Base-by-base conservation (phyloP, 257 asterid species). In the Penstemon barbatus region DNA sequence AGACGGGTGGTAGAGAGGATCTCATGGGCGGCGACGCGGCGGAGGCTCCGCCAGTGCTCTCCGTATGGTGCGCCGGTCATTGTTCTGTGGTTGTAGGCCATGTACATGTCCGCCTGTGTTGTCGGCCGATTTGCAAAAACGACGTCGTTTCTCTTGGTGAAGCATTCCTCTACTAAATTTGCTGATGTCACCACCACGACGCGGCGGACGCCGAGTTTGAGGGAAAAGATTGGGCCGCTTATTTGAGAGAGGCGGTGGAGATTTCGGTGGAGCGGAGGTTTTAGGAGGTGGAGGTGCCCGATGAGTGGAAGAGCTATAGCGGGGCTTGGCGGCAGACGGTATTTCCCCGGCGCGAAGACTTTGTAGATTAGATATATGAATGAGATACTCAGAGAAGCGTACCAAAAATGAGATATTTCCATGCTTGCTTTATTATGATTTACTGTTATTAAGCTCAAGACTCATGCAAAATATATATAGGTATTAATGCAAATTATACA, bases 1-100 rank as follows among this genome's bases (percentile, higher is more conserved):
- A 79, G 73, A n/a, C 79, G 77, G 45, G 59, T 40, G 19, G 72
- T 0, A 36, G 87, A 79, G 68, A 82, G 75, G 61, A 82, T 25
- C 7, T 82, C 84, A 45, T 45, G 63, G 13, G 72, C 57, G 15
- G 60, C 63, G 25, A 77, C 1, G 64, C 82, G 80, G 63, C 81
- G 77, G 61, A 82, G 79, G 54, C 67, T 53, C 41, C 79, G 76
- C 81, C 79, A 79, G n/a, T 46, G 74, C 3, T 63, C 74, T 3
- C 82, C 82, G 61, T 82, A 77, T 3, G 71, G 69, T 4, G 77
- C 76, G 8, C 75, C 75, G 0, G 37, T 11, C 11, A 72, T 48
- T 61, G 72, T 64, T 2, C 0, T 57, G 13, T 76, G 39, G 54
- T 74, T 70, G 74, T 78, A 70, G 15, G 59, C 71, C 3, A 70